A percentile compares a stretch with the other conserved stretches of the same genome.
Conservation (phyloP, 352 stramenopile genomes). For the Poterioochromonas sp. region DNA sequence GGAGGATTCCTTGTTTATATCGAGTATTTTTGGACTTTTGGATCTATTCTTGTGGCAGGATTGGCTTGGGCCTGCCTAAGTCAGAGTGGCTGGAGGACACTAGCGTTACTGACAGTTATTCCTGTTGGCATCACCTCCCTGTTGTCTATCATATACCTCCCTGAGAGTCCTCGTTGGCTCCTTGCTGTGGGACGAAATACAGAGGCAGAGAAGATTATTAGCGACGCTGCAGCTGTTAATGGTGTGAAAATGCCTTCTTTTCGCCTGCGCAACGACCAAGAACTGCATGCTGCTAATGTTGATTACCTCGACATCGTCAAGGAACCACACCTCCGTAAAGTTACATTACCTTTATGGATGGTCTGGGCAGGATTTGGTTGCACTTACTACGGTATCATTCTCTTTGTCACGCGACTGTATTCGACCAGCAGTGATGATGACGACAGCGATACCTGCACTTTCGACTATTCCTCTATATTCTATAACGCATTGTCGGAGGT, state of each 20-base stretch:
- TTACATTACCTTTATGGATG: constrained; percentile 4
- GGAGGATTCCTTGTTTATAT: constrained; percentile 12
- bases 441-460: neutral
- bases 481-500: neutral
- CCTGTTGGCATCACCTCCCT: neutral
- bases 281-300: neutral
- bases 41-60: constrained; percentile 10
- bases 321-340: neutral
- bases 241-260: neutral
- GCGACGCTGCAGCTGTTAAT: neutral
- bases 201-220: neutral
- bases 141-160: neutral
- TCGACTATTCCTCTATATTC: constrained; percentile 25
- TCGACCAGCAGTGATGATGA: neutral
- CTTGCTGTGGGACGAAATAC: neutral
- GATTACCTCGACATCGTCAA: neutral
- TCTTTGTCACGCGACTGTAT: neutral
- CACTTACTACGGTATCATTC: constrained; percentile 22
- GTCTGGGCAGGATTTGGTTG: constrained; percentile 1
- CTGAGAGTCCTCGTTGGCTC: constrained; percentile 1
- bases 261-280: neutral
- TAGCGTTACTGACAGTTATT: neutral
- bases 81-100: neutral
- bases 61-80: neutral
- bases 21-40: constrained; percentile 30